A percentile compares a stretch with the other conserved stretches of the same genome.
Evolutionary conservation across 805 yeast genomes (phyloP).

Genomic region (Candida fluviatilis): DNA sequence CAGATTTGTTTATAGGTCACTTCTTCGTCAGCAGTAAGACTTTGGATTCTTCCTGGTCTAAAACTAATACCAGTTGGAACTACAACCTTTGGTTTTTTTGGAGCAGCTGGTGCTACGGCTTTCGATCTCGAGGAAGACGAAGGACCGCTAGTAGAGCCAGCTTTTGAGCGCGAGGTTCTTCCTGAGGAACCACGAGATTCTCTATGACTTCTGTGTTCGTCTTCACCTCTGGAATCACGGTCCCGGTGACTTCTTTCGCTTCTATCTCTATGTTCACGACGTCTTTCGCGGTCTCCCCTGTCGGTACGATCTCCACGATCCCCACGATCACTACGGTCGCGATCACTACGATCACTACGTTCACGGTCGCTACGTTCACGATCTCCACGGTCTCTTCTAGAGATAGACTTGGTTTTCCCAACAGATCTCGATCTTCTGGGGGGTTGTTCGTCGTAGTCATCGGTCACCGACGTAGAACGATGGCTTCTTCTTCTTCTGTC

Average conservation of each 20-base stretch:
- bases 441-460: slow-evolving; percentile 1
- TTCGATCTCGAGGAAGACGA: neutral
- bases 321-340: neutral
- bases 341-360: neutral
- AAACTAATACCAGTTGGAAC: slow-evolving; percentile 13
- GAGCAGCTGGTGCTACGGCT: neutral
- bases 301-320: neutral
- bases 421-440: slow-evolving; percentile 3
- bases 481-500: neutral
- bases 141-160: neutral
- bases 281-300: slow-evolving; percentile 4
- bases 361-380: slow-evolving; percentile 1
- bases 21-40: slow-evolving; percentile 52
- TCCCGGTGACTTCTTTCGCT: slow-evolving; percentile 1
- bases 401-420: neutral
- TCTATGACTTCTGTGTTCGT: neutral
- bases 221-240: neutral
- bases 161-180: neutral
- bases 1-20: slow-evolving; percentile 63
- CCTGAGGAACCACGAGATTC: neutral
- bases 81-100: slow-evolving; percentile 1
- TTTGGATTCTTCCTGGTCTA: slow-evolving; percentile 36
- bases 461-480: slow-evolving; percentile 1
- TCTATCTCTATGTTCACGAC: neutral
- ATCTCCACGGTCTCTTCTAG: neutral